Evolutionary conservation across 495 filamentous ascomycete species (phyloP), one percentile per base, ranked within the genome.

Genomic region (Penicillium mononematosum): DNA sequence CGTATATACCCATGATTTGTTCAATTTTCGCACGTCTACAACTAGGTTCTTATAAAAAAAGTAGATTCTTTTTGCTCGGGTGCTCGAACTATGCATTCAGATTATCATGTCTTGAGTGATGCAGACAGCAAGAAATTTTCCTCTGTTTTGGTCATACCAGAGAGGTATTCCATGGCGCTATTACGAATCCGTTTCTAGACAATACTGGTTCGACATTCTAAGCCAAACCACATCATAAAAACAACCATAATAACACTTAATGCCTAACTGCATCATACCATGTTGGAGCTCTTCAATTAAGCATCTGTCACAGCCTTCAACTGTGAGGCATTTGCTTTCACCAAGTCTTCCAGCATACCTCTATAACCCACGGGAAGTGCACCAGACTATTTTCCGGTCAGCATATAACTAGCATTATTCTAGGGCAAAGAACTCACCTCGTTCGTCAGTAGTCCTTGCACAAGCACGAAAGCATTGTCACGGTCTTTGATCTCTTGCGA

Each of bases 401-500:
- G 64, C 38, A 61, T 4, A 58, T 46, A 31, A 50, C 8, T 38
- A 45, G 38, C 19, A 25, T 11, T 10, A 39, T 2, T n/a, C 1
- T 9, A 25, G 12, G 34, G 45, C 4, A 48, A 22, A 14, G 42
- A 24, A 65, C 77, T 69, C 58, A 82, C 78, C 61, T 78, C 74
- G 58, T 75, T 75, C 60, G 75, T 76, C 55, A 88, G 56, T 31
- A 90, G 58, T 59, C 85, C 82, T 39, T 82, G 79, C 3, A 85
- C 64, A 38, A 91, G 73, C 20, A 91, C 78, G 48, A 87, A 66
- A 0, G 75, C 82, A 63, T 91, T 90, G 58, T 85, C 84, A 10
- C 83, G 78, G 60, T 90, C 85, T 38, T 75, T 75, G 14, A 49
- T 56, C 52, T 75, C 59, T 39, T 70, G 73, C 3, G 66, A 46